Conservation (phyloP, 306 rosid species). For the Mucuna pruriens region DNA sequence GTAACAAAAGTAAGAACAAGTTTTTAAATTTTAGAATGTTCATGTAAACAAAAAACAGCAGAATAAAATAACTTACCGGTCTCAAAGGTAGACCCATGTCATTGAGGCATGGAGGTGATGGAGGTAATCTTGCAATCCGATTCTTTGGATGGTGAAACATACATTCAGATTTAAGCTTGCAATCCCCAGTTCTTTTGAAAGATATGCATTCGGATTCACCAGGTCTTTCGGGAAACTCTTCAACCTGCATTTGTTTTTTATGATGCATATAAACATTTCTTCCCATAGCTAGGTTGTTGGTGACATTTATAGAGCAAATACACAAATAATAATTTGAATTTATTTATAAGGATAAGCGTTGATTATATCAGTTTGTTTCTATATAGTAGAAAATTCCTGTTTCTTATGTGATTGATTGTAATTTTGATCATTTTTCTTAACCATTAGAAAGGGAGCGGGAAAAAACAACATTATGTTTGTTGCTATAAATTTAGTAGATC, state of each 20-base stretch:
- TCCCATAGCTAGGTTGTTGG: conserved; percentile 56
- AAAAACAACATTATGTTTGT: too few relatives aligned
- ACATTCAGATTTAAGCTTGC: conserved; percentile 45
- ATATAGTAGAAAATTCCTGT: too few relatives aligned
- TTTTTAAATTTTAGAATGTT: not conserved
- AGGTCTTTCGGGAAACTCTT: conserved; percentile 81
- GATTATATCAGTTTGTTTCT: too few relatives aligned
- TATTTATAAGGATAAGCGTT: too few relatives aligned
- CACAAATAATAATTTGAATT: too few relatives aligned
- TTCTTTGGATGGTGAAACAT: conserved; percentile 86
- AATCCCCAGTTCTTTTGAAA: conserved; percentile 76
- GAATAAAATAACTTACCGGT: conserved; percentile 65
- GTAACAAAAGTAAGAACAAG: not conserved
- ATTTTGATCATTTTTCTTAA: conserved; percentile 7
- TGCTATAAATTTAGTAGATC: too few relatives aligned
- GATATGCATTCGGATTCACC: conserved; percentile 82
- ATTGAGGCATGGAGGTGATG: conserved; percentile 55
- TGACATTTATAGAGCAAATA: conserved; percentile 48
- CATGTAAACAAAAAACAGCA: not conserved
- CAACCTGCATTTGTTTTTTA: conserved; percentile 50
- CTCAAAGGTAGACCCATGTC: conserved; percentile 84
- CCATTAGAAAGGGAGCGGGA: not conserved
- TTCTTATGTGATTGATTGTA: too few relatives aligned
- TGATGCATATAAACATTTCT: conserved; percentile 51
- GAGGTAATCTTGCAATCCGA: conserved; percentile 49